phyloP scores from a whole-genome alignment of 345 rosid genomes.

The Rhodomyrtus tomentosa region DNA sequence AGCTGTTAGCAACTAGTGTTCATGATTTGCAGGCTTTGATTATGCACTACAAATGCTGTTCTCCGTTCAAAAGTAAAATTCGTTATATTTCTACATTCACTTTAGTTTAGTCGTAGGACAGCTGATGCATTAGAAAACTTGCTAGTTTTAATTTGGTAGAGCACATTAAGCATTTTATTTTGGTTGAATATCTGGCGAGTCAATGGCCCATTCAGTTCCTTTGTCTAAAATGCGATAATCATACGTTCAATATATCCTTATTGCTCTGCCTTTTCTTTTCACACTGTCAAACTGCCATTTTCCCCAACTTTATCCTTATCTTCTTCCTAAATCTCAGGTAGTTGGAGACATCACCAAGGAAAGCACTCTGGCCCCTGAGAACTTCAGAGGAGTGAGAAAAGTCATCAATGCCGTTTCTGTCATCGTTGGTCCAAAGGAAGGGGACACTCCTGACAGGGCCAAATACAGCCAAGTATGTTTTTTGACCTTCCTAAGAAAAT shows the following conservation, averaged over 20 bases:
- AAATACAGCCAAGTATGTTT: conserved; percentile 71
- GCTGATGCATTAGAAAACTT: neutral
- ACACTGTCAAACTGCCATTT: neutral
- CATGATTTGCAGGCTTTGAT: neutral
- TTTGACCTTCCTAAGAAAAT: neutral
- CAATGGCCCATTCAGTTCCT: neutral
- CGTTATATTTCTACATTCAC: neutral
- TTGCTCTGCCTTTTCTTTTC: neutral
- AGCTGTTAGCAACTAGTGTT: neutral
- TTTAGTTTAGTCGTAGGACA: neutral
- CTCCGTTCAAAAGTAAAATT: neutral
- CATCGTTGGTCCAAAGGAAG: conserved; percentile 97
- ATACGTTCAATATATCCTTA: neutral
- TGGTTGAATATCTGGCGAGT: neutral
- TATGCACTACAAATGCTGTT: neutral
- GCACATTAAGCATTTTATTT: neutral
- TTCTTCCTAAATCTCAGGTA: conserved; percentile 24
- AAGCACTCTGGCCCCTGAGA: conserved; percentile 45
- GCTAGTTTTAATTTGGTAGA: neutral
- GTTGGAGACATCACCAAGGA: conserved; percentile 78
- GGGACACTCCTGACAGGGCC: conserved; percentile 92
- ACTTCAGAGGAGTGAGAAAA: conserved; percentile 81
- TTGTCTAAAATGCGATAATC: neutral
- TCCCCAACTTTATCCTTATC: neutral
- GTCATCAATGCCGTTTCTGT: conserved; percentile 81